Evolutionary conservation across 805 yeast species (phyloP).

Genomic region (Suhomyces sp.): DNA sequence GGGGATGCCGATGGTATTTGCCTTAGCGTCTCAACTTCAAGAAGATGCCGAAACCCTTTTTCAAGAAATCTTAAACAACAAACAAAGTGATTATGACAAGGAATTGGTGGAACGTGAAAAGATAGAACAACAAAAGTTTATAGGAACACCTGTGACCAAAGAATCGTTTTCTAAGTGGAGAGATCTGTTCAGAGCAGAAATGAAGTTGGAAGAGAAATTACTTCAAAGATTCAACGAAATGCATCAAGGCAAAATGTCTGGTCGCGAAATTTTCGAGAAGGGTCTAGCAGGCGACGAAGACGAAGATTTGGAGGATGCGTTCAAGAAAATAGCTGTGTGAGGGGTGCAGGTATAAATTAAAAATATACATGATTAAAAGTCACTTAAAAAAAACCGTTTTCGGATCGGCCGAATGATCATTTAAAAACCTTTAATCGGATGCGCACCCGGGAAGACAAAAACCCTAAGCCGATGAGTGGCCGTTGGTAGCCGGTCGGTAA

Average conservation of each 20-base stretch:
- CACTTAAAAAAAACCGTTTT: not conserved
- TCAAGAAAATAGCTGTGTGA: conserved; percentile 13
- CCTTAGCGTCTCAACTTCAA: conserved; percentile 71
- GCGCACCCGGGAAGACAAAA: not conserved
- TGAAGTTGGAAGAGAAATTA: conserved; percentile 63
- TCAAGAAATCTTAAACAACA: conserved; percentile 49
- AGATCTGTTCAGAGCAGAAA: conserved; percentile 61
- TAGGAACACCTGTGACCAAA: conserved; percentile 83
- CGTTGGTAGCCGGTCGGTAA: not conserved
- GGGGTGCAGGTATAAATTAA: not conserved
- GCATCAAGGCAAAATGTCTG: conserved; percentile 78
- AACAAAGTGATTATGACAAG: conserved; percentile 58
- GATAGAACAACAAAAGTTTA: conserved; percentile 85
- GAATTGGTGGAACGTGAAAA: conserved; percentile 62
- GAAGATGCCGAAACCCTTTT: conserved; percentile 76
- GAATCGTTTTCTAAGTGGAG: conserved; percentile 80
- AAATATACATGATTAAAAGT: not conserved
- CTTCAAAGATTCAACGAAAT: conserved; percentile 49
- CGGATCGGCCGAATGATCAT: conserved; percentile 1
- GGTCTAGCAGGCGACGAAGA: conserved; percentile 74
- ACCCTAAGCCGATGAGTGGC: not conserved
- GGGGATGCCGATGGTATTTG: conserved; percentile 91
- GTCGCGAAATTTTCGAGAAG: conserved; percentile 83
- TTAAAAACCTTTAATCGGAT: not conserved
- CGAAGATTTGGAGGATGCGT: conserved; percentile 15